Evolutionary conservation across 2,329 filamentous ascomycete species (phyloP), one percentile per base, ranked within the genome.

Genomic region (Tolypocladium nubicola): DNA sequence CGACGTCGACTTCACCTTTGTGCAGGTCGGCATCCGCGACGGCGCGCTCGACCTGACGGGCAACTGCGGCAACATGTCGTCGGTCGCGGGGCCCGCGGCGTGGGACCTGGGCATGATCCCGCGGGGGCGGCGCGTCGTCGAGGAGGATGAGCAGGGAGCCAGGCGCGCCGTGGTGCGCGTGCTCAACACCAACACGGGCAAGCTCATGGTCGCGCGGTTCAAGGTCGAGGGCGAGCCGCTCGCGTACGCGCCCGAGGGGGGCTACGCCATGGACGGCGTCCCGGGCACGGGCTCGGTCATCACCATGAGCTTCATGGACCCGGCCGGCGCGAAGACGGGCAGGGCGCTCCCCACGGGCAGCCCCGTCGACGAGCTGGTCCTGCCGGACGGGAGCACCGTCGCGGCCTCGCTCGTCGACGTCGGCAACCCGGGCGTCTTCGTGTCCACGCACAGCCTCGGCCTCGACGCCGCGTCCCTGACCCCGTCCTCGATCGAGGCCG

Each of bases 51-150:
- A 90, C 64, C 79, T 82, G 64, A 82, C 84, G 0, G 83, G 86
- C 30, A 90, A 89, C 63, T 90, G 87, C 66, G 87, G 87, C n/a
- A 90, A 90, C 67, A 87, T 90, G 84, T 82, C 77, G 7, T 78
- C 80, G 45, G 79, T 83, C 0, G 79, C 90, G 52, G 88, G 86
- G 0, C 86, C 87, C 0, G 63, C 65, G 49, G 66, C 65, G 3
- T 71, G 68, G 66, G 70, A 73, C 54, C 61, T 63, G 59, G 69
- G 67, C 13, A 56, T 72, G 56, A 55, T 70, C 7, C 41, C 53
- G 41, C 4, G 49, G 19, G 47, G 21, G 23, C 23, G 23, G 1
- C 39, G 38, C 8, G 30, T 35, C 56, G 14, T 55, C 57, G 59
- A 67, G 53, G 37, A 38, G 33, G 67, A 65, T 16, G 57, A 56